Evolutionary conservation across 2,329 filamentous ascomycete species (phyloP).

Genomic region (Apiospora rasikravindrae): DNA sequence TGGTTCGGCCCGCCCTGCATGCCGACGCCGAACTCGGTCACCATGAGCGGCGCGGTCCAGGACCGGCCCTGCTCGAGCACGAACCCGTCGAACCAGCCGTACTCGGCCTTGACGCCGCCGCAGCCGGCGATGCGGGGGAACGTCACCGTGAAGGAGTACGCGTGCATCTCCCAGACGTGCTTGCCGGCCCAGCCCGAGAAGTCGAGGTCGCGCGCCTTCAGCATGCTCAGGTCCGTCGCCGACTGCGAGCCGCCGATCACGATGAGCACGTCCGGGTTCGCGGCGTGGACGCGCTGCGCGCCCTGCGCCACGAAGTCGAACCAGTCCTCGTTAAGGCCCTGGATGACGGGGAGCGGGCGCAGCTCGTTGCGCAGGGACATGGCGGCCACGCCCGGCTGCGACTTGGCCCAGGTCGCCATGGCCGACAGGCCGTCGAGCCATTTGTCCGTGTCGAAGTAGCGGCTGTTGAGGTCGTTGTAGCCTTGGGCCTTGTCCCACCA

Average conservation of each 20-base stretch:
- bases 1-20: constrained; percentile 48
- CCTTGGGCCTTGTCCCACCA: constrained; percentile 61
- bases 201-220: constrained; percentile 48
- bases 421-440: constrained; percentile 59
- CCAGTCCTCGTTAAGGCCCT: constrained; percentile 55
- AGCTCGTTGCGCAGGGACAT: constrained; percentile 65
- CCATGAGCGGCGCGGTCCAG: constrained; percentile 59
- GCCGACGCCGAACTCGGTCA: constrained; percentile 65
- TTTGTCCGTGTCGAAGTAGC: constrained; percentile 57
- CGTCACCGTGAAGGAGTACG: constrained; percentile 60
- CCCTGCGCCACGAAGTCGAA: constrained; percentile 54
- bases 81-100: constrained; percentile 57
- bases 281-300: constrained; percentile 53
- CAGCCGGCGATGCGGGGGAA: constrained; percentile 51
- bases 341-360: constrained; percentile 50
- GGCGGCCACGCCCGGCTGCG: constrained; percentile 56
- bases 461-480: constrained; percentile 55
- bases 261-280: constrained; percentile 58
- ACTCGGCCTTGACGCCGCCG: constrained; percentile 46
- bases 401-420: constrained; percentile 56
- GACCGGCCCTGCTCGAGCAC: constrained; percentile 52
- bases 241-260: constrained; percentile 60
- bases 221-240: constrained; percentile 56
- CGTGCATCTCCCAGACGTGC: constrained; percentile 65
- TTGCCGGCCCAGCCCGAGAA: constrained; percentile 53